Percentiles rank a stretch among this genome's conserved stretches.
Conservation (phyloP, 2,329 filamentous ascomycete species). For the Alternaria hordeiaustralica region DNA sequence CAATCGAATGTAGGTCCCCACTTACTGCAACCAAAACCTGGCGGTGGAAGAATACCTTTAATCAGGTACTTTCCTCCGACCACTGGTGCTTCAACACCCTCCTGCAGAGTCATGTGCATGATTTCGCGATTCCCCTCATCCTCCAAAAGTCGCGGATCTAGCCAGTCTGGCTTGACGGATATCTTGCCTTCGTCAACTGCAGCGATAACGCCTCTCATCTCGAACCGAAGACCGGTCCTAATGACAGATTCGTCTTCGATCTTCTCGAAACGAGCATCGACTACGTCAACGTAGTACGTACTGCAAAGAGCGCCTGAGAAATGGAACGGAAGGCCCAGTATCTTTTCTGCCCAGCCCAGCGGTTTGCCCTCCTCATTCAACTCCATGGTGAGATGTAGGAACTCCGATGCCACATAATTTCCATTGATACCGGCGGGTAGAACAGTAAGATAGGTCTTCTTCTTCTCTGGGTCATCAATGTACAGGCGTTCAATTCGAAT, state of each 20-base stretch:
- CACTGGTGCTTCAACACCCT: background rate
- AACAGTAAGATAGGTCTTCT: background rate
- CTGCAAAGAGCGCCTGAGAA: background rate
- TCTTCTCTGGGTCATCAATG: background rate
- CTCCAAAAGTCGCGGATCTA: too few species aligned
- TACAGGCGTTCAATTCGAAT: background rate
- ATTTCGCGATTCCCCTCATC: background rate
- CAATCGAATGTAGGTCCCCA: too few species aligned
- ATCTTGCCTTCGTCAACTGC: too few species aligned
- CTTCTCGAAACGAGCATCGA: background rate
- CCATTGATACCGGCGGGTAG: too few species aligned
- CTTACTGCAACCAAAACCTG: too few species aligned
- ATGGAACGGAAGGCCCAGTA: background rate
- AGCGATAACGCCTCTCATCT: background rate
- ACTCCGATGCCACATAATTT: too few species aligned
- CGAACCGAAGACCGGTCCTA: background rate
- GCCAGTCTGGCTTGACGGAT: background rate
- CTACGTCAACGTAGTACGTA: background rate
- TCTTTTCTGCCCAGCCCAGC: background rate
- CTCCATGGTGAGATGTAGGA: background rate
- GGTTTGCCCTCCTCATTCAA: background rate
- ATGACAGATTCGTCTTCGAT: background rate
- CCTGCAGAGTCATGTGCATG: background rate
- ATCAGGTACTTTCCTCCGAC: background rate
- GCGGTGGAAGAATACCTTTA: background rate